Base-by-base conservation (phyloP, 139 green algal species). In the Chlamydomonas incerta region DNA sequence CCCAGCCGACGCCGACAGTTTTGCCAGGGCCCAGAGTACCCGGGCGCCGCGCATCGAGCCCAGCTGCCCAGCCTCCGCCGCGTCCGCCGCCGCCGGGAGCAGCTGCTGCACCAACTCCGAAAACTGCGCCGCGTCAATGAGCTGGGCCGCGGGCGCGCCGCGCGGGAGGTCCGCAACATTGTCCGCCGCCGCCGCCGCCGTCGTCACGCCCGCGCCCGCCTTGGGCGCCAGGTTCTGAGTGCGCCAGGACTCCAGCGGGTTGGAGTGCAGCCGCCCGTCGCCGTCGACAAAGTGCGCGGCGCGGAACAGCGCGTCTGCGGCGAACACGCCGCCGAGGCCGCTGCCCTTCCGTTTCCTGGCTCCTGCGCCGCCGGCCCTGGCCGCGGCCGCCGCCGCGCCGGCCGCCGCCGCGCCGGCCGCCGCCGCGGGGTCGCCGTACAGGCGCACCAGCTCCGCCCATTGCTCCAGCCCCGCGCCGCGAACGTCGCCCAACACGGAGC, bases 1-100 rank as follows among this genome's bases (percentile, higher is more conserved):
- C 33, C 28, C 74, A 18, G 33, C 2, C 2, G 58, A 34, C 0
- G 20, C 74, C 8, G 50, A 60, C 31, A 85, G 79, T 66, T 85
- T 85, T 10, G n/a, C 79, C 79, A 85, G 67, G 21, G 79, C 79
- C 79, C 79, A 85, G 31, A 75, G 50, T 46, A 75, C 47, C 26
- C 79, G 65, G 66, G 65, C 68, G 31, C 28, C 28, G 23, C 65
- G 66, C 28, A 58, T 8, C 33, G 47, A 33, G 47, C 57, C 79
- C 77, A 74, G 29, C 57, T 60, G 63, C 63, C 63, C 63, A 9
- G 29, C 63, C 21, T 31, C 37, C 26, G 77, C 77, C 10, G 77
- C 76, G 13, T 72, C 76, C 28, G 76, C 50, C 4, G 31, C 65
- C 4, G 63, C 9, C 15, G 15, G 21, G 31, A 83, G 29, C 46